Conservation (phyloP, 768 basidiomycete species). For the Chalciporus chontae region DNA sequence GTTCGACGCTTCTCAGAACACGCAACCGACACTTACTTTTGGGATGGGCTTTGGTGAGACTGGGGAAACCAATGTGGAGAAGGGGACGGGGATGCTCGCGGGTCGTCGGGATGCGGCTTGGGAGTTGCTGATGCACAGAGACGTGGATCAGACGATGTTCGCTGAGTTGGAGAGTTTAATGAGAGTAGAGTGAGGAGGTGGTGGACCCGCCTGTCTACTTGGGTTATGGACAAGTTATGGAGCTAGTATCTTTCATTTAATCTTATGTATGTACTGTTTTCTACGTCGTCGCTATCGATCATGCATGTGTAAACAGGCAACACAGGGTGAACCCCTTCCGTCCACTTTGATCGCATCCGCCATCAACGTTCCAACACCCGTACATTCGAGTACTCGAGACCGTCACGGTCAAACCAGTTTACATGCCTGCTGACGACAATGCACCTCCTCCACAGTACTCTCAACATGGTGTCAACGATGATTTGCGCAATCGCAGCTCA, state of each 20-base stretch:
- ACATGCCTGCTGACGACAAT: constrained; percentile 42
- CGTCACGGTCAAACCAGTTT: neutral
- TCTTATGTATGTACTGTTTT: constrained; percentile 7
- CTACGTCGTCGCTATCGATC: neutral
- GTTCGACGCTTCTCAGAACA: constrained; percentile 63
- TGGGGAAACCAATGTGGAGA: constrained; percentile 61
- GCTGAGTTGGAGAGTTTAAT: constrained; percentile 76
- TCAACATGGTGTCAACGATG: constrained; percentile 37
- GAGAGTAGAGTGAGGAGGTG: constrained; percentile 49
- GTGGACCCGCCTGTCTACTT: neutral
- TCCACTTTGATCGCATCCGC: constrained; percentile 2
- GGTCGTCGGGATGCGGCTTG: constrained; percentile 68
- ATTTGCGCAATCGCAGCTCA: constrained; percentile 15
- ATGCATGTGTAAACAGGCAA: neutral
- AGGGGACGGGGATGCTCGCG: constrained; percentile 71
- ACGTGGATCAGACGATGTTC: constrained; percentile 73
- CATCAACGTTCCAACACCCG: neutral
- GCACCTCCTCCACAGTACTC: constrained; percentile 62
- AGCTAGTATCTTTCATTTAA: constrained; percentile 5
- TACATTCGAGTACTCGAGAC: neutral
- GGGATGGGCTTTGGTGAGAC: constrained; percentile 85
- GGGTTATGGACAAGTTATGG: no score
- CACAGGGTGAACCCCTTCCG: neutral
- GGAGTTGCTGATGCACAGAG: constrained; percentile 68
- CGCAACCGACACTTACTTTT: constrained; percentile 63